Evolutionary conservation across 345 rosid species (phyloP), one percentile per base, ranked within the genome.

Genomic region (Hirschfeldia incana): DNA sequence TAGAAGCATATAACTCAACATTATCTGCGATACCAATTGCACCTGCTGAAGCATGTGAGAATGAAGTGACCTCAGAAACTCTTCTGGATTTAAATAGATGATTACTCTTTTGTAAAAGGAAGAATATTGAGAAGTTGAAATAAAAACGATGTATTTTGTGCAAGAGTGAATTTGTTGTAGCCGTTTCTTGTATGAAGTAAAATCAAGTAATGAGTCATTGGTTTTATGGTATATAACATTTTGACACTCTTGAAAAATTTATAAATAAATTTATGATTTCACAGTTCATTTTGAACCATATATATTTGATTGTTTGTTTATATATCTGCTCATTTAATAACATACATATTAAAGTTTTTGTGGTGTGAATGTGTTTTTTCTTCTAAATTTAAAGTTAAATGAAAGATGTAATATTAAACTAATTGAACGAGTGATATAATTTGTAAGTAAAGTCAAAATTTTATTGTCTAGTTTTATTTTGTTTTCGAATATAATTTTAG

Each of bases 131-230:
- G 44, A 65, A 65, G 12, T 21, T 42, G 62, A 72, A 28, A 65
- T 5, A 65, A 32, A 53, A 37, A 51, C 2, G 2, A 12, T 39
- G 72, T 11, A 17, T 66, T 17, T 49, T 65, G 72, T 71, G 76
- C 46, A 70, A 63, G 58, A 16, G 34, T 55, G 65, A 51, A 53
- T 21, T 34, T 62, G 49, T 37, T 77, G 59, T 77, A 27, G 11
- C 30, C 9, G 21, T 13, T 77, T 46, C 6, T 42, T 33, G 39
- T 17, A 30, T 60, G 44, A 67, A 55, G 5, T 12, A 34, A 13
- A 34, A 8, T 26, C 15, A 63, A 36, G 16, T 55, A 58, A 58
- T 37, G 33, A 55, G 70, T 29, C 33, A 63, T 37, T 32, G 39
- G 39, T 46, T 46, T 46, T 46, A 13, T 46, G 15, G 6, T 46